Conservation (phyloP, 768 basidiomycete species). For the Boletus insuetus region DNA sequence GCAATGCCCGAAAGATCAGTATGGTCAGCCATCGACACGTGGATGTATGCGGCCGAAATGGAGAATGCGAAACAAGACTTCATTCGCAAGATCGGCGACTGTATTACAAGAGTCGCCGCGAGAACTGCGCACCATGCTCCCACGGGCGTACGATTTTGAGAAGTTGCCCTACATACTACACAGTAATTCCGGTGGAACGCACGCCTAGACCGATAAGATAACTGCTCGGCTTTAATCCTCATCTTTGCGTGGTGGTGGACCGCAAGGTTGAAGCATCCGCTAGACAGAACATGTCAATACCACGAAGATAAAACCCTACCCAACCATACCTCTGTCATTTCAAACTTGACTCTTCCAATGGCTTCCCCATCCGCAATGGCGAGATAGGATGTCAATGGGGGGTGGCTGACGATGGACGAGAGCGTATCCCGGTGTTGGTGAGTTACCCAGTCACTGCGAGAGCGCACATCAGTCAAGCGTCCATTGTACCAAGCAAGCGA, state of each 20-base stretch:
- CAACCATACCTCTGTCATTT: conserved; percentile 84
- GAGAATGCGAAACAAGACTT: neutral
- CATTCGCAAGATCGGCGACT: neutral
- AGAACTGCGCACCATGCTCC: neutral
- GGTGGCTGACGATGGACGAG: conserved; percentile 89
- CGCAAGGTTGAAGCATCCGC: conserved; percentile 95
- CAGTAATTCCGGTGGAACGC: too few relatives aligned
- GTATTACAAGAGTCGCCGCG: too few relatives aligned
- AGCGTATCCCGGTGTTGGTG: conserved; percentile 98
- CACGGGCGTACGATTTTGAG: neutral
- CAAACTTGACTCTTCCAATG: conserved; percentile 85
- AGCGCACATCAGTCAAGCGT: conserved; percentile 12
- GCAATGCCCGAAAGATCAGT: too few relatives aligned
- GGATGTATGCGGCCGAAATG: neutral
- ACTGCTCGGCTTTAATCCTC: conserved; percentile 49
- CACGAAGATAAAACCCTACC: conserved; percentile 1
- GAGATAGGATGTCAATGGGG: conserved; percentile 79
- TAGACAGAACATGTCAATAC: conserved; percentile 34
- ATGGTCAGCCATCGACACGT: neutral
- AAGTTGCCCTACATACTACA: neutral
- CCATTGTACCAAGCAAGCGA: conserved; percentile 5
- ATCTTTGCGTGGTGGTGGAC: conserved; percentile 86
- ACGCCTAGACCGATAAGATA: neutral
- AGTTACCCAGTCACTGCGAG: conserved; percentile 88
- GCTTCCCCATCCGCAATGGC: conserved; percentile 93